A percentile compares a stretch with the other conserved stretches of the same genome.
phyloP scores from a whole-genome alignment of 305 asterid genomes.

The Fraxinus nigra region DNA sequence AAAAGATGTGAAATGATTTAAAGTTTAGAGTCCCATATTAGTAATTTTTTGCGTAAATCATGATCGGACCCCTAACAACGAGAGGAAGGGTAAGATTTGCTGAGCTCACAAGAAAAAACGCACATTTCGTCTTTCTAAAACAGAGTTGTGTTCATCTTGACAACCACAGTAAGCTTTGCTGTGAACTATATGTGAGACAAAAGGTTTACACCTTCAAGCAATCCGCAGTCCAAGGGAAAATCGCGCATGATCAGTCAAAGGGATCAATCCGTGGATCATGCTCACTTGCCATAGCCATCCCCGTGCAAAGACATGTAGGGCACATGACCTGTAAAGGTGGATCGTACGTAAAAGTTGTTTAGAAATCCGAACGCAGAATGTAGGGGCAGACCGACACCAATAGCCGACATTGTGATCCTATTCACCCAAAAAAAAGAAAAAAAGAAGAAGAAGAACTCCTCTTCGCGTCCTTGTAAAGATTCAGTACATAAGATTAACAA shows the following conservation, averaged over 20 bases:
- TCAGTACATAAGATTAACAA: background rate
- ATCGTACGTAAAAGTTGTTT: background rate
- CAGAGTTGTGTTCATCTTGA: background rate
- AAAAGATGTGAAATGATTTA: background rate
- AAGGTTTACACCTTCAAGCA: background rate
- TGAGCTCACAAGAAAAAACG: background rate
- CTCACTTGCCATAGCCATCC: conserved; percentile 99
- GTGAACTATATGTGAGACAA: background rate
- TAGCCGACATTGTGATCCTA: background rate
- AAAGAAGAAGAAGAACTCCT: background rate
- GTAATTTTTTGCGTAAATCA: background rate
- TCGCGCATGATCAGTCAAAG: conserved; percentile 43
- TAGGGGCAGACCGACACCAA: background rate
- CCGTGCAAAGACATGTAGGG: conserved; percentile 96
- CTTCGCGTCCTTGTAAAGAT: background rate
- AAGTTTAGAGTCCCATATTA: background rate
- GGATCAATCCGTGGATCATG: conserved; percentile 94
- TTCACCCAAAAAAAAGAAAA: too few relatives aligned
- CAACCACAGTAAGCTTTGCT: background rate
- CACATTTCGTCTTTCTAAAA: background rate
- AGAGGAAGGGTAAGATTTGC: background rate
- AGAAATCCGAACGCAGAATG: background rate
- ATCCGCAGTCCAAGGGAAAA: background rate
- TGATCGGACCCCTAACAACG: background rate
- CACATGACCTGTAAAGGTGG: conserved; percentile 72